These are phyloP conservation scores for Carpinus viminea DNA, from an alignment of 306 rosid genomes.

Conservation along the genomic window DNA sequence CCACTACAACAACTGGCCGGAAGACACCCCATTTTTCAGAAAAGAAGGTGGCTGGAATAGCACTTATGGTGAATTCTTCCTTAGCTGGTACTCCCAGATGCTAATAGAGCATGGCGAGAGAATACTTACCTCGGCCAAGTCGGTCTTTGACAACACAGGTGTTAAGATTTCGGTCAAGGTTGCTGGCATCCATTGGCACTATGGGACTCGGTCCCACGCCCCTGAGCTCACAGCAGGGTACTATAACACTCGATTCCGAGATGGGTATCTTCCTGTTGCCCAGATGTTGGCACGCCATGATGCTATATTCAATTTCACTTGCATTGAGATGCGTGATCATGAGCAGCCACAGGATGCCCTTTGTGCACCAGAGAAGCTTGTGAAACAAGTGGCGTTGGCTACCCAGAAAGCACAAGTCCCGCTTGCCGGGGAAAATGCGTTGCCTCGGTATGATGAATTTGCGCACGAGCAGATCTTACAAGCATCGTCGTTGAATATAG, in stretches of 20 bases:
- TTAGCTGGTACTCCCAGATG: conserved; percentile 89
- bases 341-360: conserved; percentile 93
- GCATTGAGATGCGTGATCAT: conserved; percentile 89
- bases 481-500: conserved; percentile 57
- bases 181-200: conserved; percentile 98
- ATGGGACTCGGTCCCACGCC: conserved; percentile 92
- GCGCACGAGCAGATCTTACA: conserved; percentile 76
- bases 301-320: conserved; percentile 90
- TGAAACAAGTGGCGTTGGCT: conserved; percentile 80
- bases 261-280: conserved; percentile 90
- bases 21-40: conserved; percentile 79
- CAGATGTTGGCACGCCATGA: conserved; percentile 92
- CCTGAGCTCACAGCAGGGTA: conserved; percentile 99
- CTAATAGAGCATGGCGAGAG: conserved; percentile 88
- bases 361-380: conserved; percentile 87
- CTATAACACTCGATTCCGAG: conserved; percentile 76
- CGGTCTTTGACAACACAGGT: conserved; percentile 50
- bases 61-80: conserved; percentile 79
- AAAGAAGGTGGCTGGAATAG: conserved; percentile 83
- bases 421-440: conserved; percentile 90
- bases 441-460: conserved; percentile 63
- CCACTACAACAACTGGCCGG: conserved; percentile 92
- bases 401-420: conserved; percentile 65
- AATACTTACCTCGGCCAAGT: conserved; percentile 66
- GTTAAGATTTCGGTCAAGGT: conserved; percentile 86